Evolutionary conservation across 1,139 yeast genomes (phyloP).

Genomic region (Debaryomyces sp.): DNA sequence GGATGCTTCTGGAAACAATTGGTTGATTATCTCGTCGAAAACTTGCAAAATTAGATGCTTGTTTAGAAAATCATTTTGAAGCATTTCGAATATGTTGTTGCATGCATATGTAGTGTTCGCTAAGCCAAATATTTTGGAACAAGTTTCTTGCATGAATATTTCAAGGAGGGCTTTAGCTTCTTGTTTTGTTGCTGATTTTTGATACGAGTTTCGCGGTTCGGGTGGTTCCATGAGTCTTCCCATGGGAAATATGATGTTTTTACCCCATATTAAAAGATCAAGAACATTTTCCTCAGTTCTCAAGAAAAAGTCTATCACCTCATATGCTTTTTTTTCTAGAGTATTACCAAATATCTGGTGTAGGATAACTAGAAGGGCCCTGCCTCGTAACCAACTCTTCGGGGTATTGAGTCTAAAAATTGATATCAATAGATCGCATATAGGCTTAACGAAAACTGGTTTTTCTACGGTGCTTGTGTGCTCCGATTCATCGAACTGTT

Average conservation of each 20-base stretch:
- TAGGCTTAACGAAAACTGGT: constrained; percentile 67
- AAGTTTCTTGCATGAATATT: constrained; percentile 61
- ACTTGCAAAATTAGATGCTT: constrained; percentile 63
- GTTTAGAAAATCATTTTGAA: constrained; percentile 76
- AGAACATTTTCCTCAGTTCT: constrained; percentile 53
- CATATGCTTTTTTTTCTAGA: constrained; percentile 69
- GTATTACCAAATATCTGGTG: constrained; percentile 91
- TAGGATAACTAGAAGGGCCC: constrained; percentile 77
- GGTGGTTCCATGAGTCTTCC: constrained; percentile 55
- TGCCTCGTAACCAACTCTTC: constrained; percentile 79
- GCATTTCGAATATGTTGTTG: constrained; percentile 57
- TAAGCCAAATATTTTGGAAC: constrained; percentile 76
- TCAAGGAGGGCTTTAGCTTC: constrained; percentile 64
- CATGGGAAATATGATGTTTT: constrained; percentile 64
- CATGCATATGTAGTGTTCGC: constrained; percentile 68
- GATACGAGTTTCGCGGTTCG: constrained; percentile 48
- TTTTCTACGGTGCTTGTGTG: constrained; percentile 19
- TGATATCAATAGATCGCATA: constrained; percentile 73
- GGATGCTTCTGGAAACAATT: constrained; percentile 28
- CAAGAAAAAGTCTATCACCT: constrained; percentile 33
- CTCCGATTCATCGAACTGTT: constrained; percentile 37
- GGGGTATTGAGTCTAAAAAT: constrained; percentile 69
- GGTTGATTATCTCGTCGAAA: constrained; percentile 34
- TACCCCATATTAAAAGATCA: constrained; percentile 45
- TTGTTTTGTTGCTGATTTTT: constrained; percentile 54